A percentile compares a stretch with the other conserved stretches of the same genome.
phyloP scores from a whole-genome alignment of 768 basidiomycete species.

The Suillus discolor region DNA sequence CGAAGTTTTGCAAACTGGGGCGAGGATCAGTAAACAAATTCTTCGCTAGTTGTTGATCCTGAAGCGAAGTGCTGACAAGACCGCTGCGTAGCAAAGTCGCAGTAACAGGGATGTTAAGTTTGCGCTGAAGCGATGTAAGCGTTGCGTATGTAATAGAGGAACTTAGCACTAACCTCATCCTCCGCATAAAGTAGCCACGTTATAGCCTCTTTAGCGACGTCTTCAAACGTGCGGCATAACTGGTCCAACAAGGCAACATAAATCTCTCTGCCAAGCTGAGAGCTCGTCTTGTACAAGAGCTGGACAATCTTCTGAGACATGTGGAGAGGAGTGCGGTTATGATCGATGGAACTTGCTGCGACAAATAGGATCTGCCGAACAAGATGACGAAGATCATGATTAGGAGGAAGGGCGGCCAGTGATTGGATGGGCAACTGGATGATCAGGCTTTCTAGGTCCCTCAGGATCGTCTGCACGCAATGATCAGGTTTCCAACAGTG shows the following conservation, averaged over 20 bases:
- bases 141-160: background rate
- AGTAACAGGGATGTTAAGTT: slow-evolving; percentile 94
- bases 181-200: slow-evolving; percentile 97
- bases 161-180: slow-evolving; percentile 70
- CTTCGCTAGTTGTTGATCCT: slow-evolving; percentile 92
- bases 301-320: slow-evolving; percentile 99
- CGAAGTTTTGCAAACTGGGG: slow-evolving; percentile 76
- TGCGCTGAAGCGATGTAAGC: slow-evolving; percentile 60
- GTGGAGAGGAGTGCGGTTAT: slow-evolving; percentile 82
- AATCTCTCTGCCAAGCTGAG: slow-evolving; percentile 87
- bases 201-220: slow-evolving; percentile 95
- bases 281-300: slow-evolving; percentile 85
- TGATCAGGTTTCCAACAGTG: slow-evolving; percentile 21
- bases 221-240: slow-evolving; percentile 85
- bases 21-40: slow-evolving; percentile 78
- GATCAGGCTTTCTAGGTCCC: slow-evolving; percentile 83
- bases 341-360: slow-evolving; percentile 77
- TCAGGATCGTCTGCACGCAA: slow-evolving; percentile 23
- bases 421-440: slow-evolving; percentile 73
- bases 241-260: slow-evolving; percentile 90
- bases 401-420: slow-evolving; percentile 70
- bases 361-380: slow-evolving; percentile 82
- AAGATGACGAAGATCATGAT: slow-evolving; percentile 85
- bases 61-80: slow-evolving; percentile 72
- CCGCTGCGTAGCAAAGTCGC: slow-evolving; percentile 84